Conservation (phyloP, 257 asterid genomes). For the Solanum arcanum region DNA sequence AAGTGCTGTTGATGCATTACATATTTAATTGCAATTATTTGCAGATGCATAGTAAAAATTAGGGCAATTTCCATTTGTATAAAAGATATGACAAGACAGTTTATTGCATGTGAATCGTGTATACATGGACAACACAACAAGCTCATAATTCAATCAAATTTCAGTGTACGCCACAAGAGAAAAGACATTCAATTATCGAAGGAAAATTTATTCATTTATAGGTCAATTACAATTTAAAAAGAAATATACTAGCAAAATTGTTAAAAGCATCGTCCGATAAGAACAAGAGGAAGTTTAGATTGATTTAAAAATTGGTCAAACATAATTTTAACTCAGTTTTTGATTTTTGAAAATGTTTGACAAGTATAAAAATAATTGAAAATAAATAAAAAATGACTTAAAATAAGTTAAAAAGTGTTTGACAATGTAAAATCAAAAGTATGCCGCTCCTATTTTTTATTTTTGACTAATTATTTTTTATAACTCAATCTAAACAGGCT, state of each 20-base stretch:
- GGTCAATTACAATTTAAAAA: not conserved
- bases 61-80: not conserved
- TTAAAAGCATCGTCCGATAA: not conserved
- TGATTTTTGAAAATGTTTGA: too few relatives aligned
- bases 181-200: not conserved
- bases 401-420: too few relatives aligned
- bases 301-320: too few relatives aligned
- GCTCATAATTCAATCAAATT: not conserved
- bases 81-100: not conserved
- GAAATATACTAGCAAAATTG: too few relatives aligned
- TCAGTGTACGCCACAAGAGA: not conserved
- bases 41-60: not conserved
- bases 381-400: too few relatives aligned
- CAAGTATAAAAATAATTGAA: too few relatives aligned
- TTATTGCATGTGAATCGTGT: not conserved
- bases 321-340: too few relatives aligned
- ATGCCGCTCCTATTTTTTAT: too few relatives aligned
- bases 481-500: too few relatives aligned
- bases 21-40: not conserved
- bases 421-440: too few relatives aligned
- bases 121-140: not conserved
- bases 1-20: not conserved
- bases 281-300: not conserved
- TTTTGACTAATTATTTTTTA: too few relatives aligned
- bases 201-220: not conserved